Evolutionary conservation across 257 asterid species (phyloP), one percentile per base, ranked within the genome.

Genomic region (Cordia subcordata): DNA sequence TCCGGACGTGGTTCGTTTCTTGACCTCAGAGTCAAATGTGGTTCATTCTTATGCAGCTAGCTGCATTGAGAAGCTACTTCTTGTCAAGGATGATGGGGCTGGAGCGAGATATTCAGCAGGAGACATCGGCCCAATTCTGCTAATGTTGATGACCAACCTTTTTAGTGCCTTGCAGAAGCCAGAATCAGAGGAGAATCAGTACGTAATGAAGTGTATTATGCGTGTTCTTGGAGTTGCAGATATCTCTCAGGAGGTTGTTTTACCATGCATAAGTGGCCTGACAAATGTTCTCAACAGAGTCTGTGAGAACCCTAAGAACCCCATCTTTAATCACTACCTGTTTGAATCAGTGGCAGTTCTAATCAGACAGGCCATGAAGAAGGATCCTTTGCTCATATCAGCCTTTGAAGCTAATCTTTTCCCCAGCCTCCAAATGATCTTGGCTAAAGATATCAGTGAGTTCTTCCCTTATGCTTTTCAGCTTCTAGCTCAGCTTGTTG

Each of bases 21-120:
- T 93, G 46, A 72, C 55, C 57, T 74, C 94, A 0, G 95, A 87
- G 42, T 83, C 94, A 10, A 86, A 86, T 69, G 97, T 90, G 46
- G 99, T 93, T 27, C 97, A 89, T 72, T 89, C 99, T 2, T 93
- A 93, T 79, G 95, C 95, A 20, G 96, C 99, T 50, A 89, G 87
- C 79, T 93, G 99, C 83, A 86, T 93, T 35, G 96, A 89, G 81
- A 85, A 90, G 66, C 94, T 89, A 58, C 71, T 93, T 66, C 75
- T 90, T 63, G 92, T 89, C 60, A 89, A 83, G 75, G 99, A 90
- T 70, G 99, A 77, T 46, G 93, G 83, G 20, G 81, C 83, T 40
- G 75, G 72, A 63, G 63, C 92, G 16, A 85, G 97, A 77, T 93
- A 83, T 71, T 66, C 93, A 35, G 83, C 86, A 23, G 68, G 77